Conservation (phyloP, 306 rosid species). For the Senna siamea region DNA sequence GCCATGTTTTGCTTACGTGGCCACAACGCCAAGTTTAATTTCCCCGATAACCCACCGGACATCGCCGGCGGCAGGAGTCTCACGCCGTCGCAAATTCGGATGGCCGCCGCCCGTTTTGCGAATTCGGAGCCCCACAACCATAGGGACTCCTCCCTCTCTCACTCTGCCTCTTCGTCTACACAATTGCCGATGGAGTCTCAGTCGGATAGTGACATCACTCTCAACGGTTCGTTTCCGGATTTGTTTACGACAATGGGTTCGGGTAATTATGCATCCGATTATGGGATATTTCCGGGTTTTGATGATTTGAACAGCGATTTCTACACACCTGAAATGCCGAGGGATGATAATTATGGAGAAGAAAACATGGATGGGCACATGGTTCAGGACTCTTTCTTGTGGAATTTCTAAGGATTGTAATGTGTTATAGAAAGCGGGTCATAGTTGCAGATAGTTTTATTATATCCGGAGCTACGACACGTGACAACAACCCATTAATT, state of each 20-base stretch:
- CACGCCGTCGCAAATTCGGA: slow-evolving; percentile 57
- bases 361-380: slow-evolving; percentile 53
- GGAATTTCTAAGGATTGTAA: slow-evolving; percentile 1
- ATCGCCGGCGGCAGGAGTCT: slow-evolving; percentile 53
- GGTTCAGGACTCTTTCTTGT: slow-evolving; percentile 48
- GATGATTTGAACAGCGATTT: slow-evolving; percentile 55
- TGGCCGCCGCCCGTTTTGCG: slow-evolving; percentile 68
- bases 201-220: background rate
- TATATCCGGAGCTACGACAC: slow-evolving; percentile 7
- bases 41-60: slow-evolving; percentile 68
- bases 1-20: slow-evolving; percentile 88
- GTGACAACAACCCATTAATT: background rate
- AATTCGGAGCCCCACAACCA: slow-evolving; percentile 30
- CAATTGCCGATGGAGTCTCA: background rate
- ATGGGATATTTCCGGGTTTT: slow-evolving; percentile 60
- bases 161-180: background rate
- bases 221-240: slow-evolving; percentile 40
- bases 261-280: slow-evolving; percentile 48
- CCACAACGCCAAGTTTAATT: slow-evolving; percentile 60
- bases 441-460: slow-evolving; percentile 34
- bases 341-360: slow-evolving; percentile 47
- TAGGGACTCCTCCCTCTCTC: background rate
- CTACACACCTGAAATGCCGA: slow-evolving; percentile 37
- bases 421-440: background rate
- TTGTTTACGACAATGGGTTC: slow-evolving; percentile 44